phyloP scores from a whole-genome alignment of 805 yeast genomes.

The Schizosaccharomyces octosporus region DNA sequence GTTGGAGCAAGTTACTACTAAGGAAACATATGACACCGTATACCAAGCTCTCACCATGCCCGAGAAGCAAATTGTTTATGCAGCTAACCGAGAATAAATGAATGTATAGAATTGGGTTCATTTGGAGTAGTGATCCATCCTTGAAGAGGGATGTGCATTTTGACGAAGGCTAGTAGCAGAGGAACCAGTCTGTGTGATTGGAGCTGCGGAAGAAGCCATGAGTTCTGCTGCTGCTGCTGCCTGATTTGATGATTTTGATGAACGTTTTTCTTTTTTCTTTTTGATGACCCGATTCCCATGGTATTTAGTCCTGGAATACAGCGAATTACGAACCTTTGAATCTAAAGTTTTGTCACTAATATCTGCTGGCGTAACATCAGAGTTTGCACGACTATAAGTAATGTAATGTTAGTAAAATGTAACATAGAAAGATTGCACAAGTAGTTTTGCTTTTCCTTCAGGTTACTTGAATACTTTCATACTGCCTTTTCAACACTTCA shows the following conservation, averaged over 20 bases:
- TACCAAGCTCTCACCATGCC: not conserved
- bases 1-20: not conserved
- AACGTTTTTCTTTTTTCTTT: not conserved
- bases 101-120: not conserved
- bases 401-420: not conserved
- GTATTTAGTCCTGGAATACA: not conserved
- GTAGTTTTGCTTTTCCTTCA: slow-evolving; percentile 7
- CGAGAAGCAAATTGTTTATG: not conserved
- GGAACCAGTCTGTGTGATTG: not conserved
- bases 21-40: not conserved
- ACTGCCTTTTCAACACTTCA: slow-evolving; percentile 21
- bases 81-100: no score
- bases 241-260: not conserved
- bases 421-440: no score
- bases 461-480: not conserved
- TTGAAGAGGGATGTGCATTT: not conserved
- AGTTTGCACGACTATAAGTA: not conserved
- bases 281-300: not conserved
- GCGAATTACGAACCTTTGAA: not conserved
- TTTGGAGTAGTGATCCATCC: not conserved
- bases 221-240: not conserved
- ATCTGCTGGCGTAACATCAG: not conserved
- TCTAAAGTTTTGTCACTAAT: not conserved
- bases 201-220: not conserved
- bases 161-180: not conserved